A percentile compares a stretch with the other conserved stretches of the same genome.
These are phyloP conservation scores for Rosa hybrid DNA, from an alignment of 331 rosid species.

Conservation along the genomic window DNA sequence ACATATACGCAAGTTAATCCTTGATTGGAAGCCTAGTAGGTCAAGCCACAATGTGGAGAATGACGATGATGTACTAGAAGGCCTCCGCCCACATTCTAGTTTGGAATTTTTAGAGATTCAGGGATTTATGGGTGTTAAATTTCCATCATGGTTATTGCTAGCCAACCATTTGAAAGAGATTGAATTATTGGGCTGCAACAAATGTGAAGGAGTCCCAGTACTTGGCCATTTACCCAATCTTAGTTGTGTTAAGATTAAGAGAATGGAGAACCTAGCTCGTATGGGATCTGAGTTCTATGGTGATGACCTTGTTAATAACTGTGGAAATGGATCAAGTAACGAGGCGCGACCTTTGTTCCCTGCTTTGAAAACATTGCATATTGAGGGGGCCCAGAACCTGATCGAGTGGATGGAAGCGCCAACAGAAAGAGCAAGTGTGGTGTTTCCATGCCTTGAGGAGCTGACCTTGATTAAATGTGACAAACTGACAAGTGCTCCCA, in stretches of 20 bases:
- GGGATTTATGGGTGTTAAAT: neutral
- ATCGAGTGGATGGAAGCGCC: constrained; percentile 6
- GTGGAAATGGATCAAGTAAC: too few relatives aligned
- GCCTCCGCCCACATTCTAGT: neutral
- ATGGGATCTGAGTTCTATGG: constrained; percentile 2
- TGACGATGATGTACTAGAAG: neutral
- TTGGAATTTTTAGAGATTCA: neutral
- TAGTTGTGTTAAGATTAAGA: neutral
- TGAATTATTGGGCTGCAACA: neutral
- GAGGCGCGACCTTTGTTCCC: neutral
- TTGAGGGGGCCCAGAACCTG: neutral
- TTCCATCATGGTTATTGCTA: neutral
- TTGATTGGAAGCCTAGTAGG: neutral
- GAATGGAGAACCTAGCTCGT: neutral
- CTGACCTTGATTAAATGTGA: rapidly evolving
- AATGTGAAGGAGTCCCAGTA: neutral
- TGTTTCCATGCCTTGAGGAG: constrained; percentile 5
- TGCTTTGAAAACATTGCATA: neutral
- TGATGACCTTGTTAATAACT: neutral
- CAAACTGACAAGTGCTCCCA: neutral
- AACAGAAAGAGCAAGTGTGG: neutral
- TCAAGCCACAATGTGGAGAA: neutral
- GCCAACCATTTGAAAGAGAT: neutral
- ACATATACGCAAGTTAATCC: neutral
- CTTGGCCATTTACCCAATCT: constrained; percentile 1